phyloP scores from a whole-genome alignment of 768 basidiomycete species.

The Kwoniella botswanensis region DNA sequence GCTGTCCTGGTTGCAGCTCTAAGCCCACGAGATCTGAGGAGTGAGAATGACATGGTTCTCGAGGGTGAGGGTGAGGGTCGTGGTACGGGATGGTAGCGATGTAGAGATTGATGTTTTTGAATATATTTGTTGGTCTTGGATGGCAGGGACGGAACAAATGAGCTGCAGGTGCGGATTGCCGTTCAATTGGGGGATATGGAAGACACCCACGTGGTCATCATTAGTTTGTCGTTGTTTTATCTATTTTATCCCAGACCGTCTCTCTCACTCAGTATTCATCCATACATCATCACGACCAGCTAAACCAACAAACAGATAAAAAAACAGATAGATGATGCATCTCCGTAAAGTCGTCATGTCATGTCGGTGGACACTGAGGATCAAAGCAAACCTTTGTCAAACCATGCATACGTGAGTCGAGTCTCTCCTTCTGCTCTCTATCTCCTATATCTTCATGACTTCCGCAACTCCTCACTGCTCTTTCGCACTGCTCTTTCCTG shows the following conservation, averaged over 20 bases:
- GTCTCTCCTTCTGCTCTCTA: no score
- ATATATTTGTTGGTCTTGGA: background rate
- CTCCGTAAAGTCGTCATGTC: no score
- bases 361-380: no score
- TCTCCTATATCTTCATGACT: background rate
- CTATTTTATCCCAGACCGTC: conserved; percentile 3
- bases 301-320: no score
- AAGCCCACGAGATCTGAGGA: conserved; percentile 23
- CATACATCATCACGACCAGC: no score
- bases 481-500: conserved; percentile 3
- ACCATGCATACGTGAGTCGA: no score
- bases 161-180: background rate
- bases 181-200: background rate
- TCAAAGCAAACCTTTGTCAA: no score
- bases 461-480: background rate
- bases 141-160: conserved; percentile 1
- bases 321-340: no score
- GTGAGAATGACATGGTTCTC: conserved; percentile 24
- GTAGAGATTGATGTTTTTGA: background rate
- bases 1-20: conserved; percentile 21
- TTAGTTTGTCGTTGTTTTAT: background rate
- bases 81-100: background rate
- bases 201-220: background rate
- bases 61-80: conserved; percentile 1
- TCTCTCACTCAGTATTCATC: no score